These are phyloP conservation scores for Aspergillus sojae DNA, from an alignment of 2,329 filamentous ascomycete species.

Conservation along the genomic window DNA sequence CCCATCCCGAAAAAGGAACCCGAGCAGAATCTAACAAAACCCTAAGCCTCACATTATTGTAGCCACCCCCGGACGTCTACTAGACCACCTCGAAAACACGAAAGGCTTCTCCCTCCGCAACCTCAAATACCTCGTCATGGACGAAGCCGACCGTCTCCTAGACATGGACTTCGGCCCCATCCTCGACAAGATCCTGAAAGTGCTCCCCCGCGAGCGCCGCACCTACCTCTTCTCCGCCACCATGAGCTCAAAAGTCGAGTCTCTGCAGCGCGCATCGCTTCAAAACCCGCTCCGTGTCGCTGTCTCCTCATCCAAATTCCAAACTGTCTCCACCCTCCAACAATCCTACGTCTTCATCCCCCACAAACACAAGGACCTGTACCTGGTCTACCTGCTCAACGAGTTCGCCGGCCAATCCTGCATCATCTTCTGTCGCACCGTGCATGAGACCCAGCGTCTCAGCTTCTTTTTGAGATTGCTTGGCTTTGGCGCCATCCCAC, in stretches of 20 bases:
- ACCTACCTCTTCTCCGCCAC: slow-evolving; percentile 95
- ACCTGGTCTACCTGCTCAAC: slow-evolving; percentile 82
- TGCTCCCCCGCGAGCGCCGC: slow-evolving; percentile 70
- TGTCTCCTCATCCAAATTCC: slow-evolving; percentile 76
- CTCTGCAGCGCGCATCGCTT: slow-evolving; percentile 84
- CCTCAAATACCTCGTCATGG: slow-evolving; percentile 89
- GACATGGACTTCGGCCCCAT: slow-evolving; percentile 94
- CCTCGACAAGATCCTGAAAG: slow-evolving; percentile 90
- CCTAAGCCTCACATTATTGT: slow-evolving; percentile 79
- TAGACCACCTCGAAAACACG: slow-evolving; percentile 95
- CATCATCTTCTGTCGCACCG: slow-evolving; percentile 90
- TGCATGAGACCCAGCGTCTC: slow-evolving; percentile 85
- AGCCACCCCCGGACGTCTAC: slow-evolving; percentile 82
- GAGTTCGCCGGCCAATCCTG: slow-evolving; percentile 82
- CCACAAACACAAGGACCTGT: slow-evolving; percentile 84
- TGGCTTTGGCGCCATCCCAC: slow-evolving; percentile 85
- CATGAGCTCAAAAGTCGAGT: slow-evolving; percentile 91
- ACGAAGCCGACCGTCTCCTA: slow-evolving; percentile 87
- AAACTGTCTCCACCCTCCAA: slow-evolving; percentile 85
- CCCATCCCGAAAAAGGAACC: background rate
- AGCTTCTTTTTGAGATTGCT: slow-evolving; percentile 80
- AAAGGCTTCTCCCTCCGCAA: slow-evolving; percentile 86
- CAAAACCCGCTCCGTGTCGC: slow-evolving; percentile 81
- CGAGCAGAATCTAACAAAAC: background rate
- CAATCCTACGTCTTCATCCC: slow-evolving; percentile 88